Evolutionary conservation across 164 flowering plant genomes (phyloP).

Genomic region (Liquidambar formosana): DNA sequence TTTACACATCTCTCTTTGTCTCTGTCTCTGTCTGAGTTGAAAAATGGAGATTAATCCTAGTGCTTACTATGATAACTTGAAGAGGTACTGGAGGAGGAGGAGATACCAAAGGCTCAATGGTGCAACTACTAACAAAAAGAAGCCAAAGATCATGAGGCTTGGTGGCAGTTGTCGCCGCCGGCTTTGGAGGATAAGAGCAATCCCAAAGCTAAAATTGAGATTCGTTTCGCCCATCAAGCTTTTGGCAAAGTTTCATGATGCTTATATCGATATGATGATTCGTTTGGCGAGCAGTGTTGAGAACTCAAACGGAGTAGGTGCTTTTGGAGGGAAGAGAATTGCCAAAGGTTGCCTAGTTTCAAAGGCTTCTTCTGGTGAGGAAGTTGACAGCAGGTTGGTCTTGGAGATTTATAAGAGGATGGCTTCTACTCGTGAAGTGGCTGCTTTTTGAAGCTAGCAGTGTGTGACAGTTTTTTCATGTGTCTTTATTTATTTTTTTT

Average conservation of each 20-base stretch:
- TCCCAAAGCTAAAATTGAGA: conserved; percentile 10
- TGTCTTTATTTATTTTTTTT: too few relatives aligned
- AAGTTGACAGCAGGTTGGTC: conserved; percentile 34
- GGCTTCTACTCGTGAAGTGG: conserved; percentile 18
- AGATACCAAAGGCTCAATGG: conserved; percentile 23
- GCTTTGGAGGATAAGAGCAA: conserved; percentile 8
- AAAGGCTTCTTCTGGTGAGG: conserved; percentile 11
- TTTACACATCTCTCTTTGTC: not conserved
- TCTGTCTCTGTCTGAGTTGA: not conserved
- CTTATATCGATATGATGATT: conserved; percentile 33
- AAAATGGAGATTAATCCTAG: conserved; percentile 18
- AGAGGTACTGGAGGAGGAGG: conserved; percentile 34
- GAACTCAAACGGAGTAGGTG: not conserved
- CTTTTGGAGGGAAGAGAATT: conserved; percentile 30
- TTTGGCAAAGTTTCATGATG: conserved; percentile 23
- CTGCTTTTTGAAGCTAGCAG: too few relatives aligned
- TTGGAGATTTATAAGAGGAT: conserved; percentile 39
- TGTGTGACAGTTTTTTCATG: too few relatives aligned
- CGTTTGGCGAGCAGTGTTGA: conserved; percentile 15
- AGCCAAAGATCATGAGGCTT: conserved; percentile 23
- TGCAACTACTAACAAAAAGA: conserved; percentile 10
- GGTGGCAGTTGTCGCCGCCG: conserved; percentile 17
- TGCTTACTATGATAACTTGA: conserved; percentile 22
- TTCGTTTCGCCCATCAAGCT: conserved; percentile 17
- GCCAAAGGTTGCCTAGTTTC: conserved; percentile 16